phyloP scores from a whole-genome alignment of 1,139 yeast species.

The Zygoascus hellenicus region DNA sequence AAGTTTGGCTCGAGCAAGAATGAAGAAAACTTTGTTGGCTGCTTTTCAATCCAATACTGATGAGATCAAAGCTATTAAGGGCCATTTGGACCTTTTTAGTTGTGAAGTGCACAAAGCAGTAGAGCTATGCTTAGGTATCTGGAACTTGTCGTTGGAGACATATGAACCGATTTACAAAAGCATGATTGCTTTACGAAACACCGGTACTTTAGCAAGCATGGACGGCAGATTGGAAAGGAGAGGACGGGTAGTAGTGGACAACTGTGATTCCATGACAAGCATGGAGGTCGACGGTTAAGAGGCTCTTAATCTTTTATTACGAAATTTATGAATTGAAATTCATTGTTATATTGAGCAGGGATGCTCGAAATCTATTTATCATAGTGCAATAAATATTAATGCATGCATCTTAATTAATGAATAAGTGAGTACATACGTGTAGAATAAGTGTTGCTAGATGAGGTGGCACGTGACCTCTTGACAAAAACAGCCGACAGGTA shows the following conservation, averaged over 20 bases:
- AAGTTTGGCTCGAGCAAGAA: slow-evolving; percentile 20
- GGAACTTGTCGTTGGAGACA: slow-evolving; percentile 20
- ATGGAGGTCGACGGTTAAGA: not conserved
- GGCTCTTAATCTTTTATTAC: not conserved
- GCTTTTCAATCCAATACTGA: not conserved
- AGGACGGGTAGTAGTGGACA: too few relatives aligned
- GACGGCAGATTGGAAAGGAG: too few relatives aligned
- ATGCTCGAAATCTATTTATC: not conserved
- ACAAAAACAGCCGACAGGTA: too few relatives aligned
- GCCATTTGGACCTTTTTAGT: not conserved
- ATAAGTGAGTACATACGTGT: not conserved
- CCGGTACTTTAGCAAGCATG: too few relatives aligned
- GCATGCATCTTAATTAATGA: not conserved
- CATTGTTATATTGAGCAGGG: not conserved
- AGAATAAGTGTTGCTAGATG: too few relatives aligned
- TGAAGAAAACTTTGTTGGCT: slow-evolving; percentile 11
- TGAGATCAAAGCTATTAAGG: not conserved
- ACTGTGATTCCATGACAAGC: not conserved
- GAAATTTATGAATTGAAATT: not conserved
- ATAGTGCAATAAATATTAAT: not conserved
- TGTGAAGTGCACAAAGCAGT: slow-evolving; percentile 14
- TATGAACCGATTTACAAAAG: slow-evolving; percentile 24
- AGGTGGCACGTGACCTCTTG: too few relatives aligned
- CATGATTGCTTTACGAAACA: slow-evolving; percentile 8
- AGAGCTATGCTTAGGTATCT: slow-evolving; percentile 17